A percentile compares a stretch with the other conserved stretches of the same genome.
phyloP scores from a whole-genome alignment of 345 rosid genomes.

The Salix caprea region DNA sequence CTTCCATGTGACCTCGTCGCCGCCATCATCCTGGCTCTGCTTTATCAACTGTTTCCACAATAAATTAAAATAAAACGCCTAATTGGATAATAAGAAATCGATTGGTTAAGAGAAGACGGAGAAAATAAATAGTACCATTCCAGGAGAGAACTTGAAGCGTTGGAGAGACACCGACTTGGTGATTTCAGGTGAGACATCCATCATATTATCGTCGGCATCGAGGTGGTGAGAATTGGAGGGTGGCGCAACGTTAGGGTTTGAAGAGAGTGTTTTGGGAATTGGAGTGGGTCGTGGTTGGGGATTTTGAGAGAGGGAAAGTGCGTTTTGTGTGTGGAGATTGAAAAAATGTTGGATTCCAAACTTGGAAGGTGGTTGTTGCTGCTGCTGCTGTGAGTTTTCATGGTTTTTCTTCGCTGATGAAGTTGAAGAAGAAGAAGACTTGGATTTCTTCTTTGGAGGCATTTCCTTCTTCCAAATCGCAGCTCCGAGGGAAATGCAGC shows the following conservation, averaged over 20 bases:
- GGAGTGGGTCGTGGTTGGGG: background rate
- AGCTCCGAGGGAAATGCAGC: no score
- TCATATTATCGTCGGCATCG: background rate
- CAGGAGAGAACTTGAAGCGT: constrained; percentile 83
- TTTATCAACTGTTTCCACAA: constrained; percentile 52
- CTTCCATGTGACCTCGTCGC: constrained; percentile 86
- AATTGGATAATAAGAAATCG: no score
- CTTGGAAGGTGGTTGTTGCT: constrained; percentile 33
- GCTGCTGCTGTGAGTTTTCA: constrained; percentile 30
- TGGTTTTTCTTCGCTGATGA: constrained; percentile 31
- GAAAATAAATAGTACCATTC: constrained; percentile 46
- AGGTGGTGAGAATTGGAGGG: background rate
- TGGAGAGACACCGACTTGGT: constrained; percentile 45
- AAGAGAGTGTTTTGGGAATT: background rate
- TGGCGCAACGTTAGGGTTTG: no score
- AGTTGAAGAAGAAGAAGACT: constrained; percentile 35
- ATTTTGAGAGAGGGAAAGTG: constrained; percentile 23
- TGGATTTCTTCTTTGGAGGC: constrained; percentile 70
- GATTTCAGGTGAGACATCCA: constrained; percentile 45
- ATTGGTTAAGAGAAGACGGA: background rate
- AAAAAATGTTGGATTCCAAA: constrained; percentile 83
- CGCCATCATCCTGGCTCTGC: constrained; percentile 91
- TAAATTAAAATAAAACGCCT: no score
- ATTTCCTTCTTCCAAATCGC: constrained; percentile 17
- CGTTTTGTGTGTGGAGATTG: constrained; percentile 62